These are phyloP conservation scores for Gonapodya prolifera DNA, from an alignment of 192 early-diverging fungal genomes.

Conservation along the genomic window DNA sequence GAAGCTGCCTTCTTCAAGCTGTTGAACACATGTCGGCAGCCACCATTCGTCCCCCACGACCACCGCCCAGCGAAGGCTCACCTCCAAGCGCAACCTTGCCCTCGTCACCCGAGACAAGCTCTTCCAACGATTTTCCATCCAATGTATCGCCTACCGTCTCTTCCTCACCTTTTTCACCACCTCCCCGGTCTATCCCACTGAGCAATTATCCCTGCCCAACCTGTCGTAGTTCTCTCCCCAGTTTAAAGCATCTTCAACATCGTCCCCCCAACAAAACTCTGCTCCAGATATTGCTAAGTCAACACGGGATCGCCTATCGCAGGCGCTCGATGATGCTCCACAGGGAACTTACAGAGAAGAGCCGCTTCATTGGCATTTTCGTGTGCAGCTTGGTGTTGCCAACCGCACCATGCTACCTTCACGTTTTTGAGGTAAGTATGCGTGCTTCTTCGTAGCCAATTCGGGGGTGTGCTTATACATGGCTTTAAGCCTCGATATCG, in stretches of 20 bases:
- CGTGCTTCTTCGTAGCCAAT: neutral
- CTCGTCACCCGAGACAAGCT: neutral
- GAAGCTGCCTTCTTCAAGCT: conserved; percentile 37
- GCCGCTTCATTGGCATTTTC: conserved; percentile 38
- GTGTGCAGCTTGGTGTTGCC: conserved; percentile 43
- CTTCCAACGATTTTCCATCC: neutral
- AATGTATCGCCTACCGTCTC: neutral
- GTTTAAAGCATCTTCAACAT: neutral
- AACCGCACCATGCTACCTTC: conserved; percentile 38
- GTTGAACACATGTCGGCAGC: conserved; percentile 27
- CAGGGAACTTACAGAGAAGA: conserved; percentile 19
- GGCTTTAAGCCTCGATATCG: conserved; percentile 24
- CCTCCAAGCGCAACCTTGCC: neutral
- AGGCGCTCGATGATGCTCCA: neutral
- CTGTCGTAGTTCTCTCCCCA: neutral
- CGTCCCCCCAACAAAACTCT: neutral
- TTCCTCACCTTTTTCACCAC: neutral
- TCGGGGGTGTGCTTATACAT: conserved; percentile 7
- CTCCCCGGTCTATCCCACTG: neutral
- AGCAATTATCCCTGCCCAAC: neutral
- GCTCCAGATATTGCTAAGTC: neutral
- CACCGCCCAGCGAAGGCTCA: neutral
- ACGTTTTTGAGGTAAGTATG: conserved; percentile 31
- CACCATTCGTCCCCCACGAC: conserved; percentile 5
- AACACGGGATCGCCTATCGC: neutral